phyloP scores from a whole-genome alignment of 192 early-diverging fungal genomes.

The Backusella sp. region DNA sequence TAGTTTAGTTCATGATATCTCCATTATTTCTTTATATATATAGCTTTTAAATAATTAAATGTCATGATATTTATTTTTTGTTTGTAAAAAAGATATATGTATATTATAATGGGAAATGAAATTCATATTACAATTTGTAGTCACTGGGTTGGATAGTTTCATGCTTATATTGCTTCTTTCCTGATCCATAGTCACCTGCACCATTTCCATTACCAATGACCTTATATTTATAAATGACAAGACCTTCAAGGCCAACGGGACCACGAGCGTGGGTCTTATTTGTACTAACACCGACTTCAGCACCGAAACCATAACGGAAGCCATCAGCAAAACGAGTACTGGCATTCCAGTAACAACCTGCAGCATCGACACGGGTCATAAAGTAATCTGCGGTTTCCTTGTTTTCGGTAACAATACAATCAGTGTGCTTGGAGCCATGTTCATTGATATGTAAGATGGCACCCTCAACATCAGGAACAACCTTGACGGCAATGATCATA shows the following conservation, averaged over 20 bases:
- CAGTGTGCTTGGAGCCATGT: conserved; percentile 95
- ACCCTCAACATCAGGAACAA: conserved; percentile 68
- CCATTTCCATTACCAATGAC: conserved; percentile 88
- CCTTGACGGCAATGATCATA: conserved; percentile 77
- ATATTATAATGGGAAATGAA: not conserved
- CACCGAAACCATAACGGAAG: conserved; percentile 98
- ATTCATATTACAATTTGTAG: conserved; percentile 17
- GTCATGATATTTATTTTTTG: not conserved
- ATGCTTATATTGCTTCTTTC: conserved; percentile 76
- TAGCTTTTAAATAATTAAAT: not conserved
- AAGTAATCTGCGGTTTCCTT: conserved; percentile 72
- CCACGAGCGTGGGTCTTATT: conserved; percentile 99
- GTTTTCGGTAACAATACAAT: conserved; percentile 87
- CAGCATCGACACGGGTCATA: conserved; percentile 92
- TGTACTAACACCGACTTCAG: conserved; percentile 96
- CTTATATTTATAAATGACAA: conserved; percentile 98
- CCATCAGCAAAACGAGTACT: conserved; percentile 96
- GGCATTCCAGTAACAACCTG: conserved; percentile 98
- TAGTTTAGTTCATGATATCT: not conserved
- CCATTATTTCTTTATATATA: not conserved
- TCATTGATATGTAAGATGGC: conserved; percentile 94
- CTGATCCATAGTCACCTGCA: conserved; percentile 76
- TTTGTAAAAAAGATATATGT: not conserved
- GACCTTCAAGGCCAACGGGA: conserved; percentile 94
- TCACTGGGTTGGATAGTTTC: conserved; percentile 46